Base-by-base conservation (phyloP, 164 flowering plant species). In the Liquidambar formosana region DNA sequence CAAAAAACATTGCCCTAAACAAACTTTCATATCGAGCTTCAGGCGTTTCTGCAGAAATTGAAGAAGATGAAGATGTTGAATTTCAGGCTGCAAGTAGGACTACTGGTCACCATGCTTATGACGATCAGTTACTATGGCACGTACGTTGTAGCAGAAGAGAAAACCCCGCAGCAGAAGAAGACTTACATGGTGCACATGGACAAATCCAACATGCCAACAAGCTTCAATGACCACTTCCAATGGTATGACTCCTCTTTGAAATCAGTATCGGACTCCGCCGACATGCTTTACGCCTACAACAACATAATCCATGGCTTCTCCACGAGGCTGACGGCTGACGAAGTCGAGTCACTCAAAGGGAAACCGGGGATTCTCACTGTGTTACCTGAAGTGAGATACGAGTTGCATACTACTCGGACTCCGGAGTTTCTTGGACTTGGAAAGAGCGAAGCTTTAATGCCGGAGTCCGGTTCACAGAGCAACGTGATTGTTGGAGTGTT, bases 381-480 rank as follows among this genome's bases (percentile, higher is more conserved):
- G 14, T 57, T 83, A 2, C 89, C 89, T 2, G 97, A 92, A 60
- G 16, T 48, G 16, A 54, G n/a, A 14, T 91, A 90, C 67, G 74
- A 91, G 66, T 91, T 94, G n/a, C 97, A 94, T 65, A 94, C 98
- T 1, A 94, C 99, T 19, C 75, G 96, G 21, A 79, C 97, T 1
- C 99, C 99, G 0, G 84, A 82, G 80, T 94, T 94, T 64, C 89
- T 94, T 10, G 97, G 98, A 21, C 78, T 92, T 1, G 86, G 73
- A 5, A 54, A 54, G 10, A 54, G 47, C 41, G 79, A 68, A 1
- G 78, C 75, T n/a, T 1, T 75, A 41, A 8, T 77, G 3, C 85
- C 92, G 9, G 71, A 77, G 10, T 81, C 92, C 0, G 67, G 68
- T 8, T 66, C 76, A 14, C 69, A 22, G 0, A 66, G 85, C 48